Base-by-base conservation (phyloP, 2,329 filamentous ascomycete genomes). In the Niveomyces coronatus region DNA sequence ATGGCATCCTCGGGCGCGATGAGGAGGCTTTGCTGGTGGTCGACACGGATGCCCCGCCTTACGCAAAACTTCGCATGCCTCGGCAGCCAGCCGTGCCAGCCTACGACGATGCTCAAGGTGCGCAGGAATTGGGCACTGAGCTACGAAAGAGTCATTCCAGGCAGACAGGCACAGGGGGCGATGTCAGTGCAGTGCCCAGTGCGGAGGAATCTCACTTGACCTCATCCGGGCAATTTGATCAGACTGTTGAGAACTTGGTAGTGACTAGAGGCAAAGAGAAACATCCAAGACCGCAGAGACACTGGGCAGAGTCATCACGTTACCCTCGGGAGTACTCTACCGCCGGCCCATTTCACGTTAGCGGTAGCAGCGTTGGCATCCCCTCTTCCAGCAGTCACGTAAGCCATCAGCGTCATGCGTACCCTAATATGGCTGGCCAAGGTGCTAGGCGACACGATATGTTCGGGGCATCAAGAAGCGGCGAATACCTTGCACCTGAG, bases 21-120 rank as follows among this genome's bases (percentile, higher is more conserved):
- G 76, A 82, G 39, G 76, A 83, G 49, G 73, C 74, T 3, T 58
- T 86, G 2, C 57, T 88, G 4, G 65, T 87, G 0, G 74, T 85
- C 1, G 79, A 87, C 54, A 79, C 80, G 0, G 58, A 60, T 1
- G 44, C 50, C 0, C 39, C 61, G 0, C 67, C 68, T 0, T 60
- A 61, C 9, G 68, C 65, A 0, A 71, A 68, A 36, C 46, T 76
- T 8, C 31, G 9, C n/a, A 19, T 41, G 14, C 30, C 28, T 23
- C 28, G 18, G 8, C 9, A 9, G 11, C 30, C 28, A 23, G 1
- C 30, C 14, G 31, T 29, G 15, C 14, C 18, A 7, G 24, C 14
- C 10, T 24, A 33, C 13, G 24, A 29, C 18, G 17, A 22, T 10
- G 11, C 8, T 9, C 18, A 32, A 1, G 11, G 27, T 4, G 2